phyloP scores from a whole-genome alignment of 2,329 filamentous ascomycete genomes.

The Cordyceps farinosa region DNA sequence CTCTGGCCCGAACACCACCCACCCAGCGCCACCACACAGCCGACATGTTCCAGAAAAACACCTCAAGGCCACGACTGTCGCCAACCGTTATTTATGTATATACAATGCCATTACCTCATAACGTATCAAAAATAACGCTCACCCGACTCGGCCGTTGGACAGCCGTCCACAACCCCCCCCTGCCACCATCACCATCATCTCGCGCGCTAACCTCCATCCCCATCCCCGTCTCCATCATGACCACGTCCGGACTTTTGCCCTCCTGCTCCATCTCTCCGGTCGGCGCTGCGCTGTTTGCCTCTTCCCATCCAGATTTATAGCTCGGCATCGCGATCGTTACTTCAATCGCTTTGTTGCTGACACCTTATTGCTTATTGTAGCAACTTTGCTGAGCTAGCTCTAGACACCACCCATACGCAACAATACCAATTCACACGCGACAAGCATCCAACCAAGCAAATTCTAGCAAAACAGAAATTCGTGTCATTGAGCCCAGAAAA shows the following conservation, averaged over 20 bases:
- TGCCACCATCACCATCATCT: neutral
- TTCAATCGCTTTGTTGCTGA: neutral
- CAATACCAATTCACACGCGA: neutral
- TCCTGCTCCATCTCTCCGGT: neutral
- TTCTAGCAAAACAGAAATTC: conserved; percentile 7
- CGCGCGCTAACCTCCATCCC: neutral
- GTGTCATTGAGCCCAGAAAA: conserved; percentile 19
- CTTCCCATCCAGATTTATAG: neutral
- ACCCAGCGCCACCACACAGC: neutral
- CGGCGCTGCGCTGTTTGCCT: neutral
- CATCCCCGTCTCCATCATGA: neutral
- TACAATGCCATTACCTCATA: neutral
- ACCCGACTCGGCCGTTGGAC: neutral
- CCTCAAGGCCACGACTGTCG: neutral
- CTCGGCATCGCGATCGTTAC: neutral
- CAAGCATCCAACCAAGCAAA: neutral
- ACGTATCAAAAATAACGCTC: neutral
- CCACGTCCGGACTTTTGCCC: conserved; percentile 3
- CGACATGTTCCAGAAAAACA: neutral
- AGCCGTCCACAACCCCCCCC: neutral
- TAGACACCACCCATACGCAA: neutral
- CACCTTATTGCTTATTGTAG: neutral
- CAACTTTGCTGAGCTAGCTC: neutral
- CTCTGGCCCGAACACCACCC: conserved; percentile 15
- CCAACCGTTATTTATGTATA: neutral